Base-by-base conservation (phyloP, 768 basidiomycete species). In the Hysterangium stoloniferum region DNA sequence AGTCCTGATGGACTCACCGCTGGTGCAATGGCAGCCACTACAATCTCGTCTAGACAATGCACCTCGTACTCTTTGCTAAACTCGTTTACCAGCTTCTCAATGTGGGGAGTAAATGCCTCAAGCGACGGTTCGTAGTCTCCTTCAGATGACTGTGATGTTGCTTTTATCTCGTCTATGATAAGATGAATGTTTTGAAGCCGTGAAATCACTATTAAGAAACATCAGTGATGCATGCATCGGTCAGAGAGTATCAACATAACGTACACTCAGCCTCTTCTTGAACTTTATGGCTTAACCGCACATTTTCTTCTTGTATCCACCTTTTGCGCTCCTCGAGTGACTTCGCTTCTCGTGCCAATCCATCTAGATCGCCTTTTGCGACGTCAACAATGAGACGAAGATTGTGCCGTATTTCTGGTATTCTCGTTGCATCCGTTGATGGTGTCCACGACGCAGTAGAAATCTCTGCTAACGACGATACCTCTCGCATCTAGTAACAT, bases 401-500 rank as follows among this genome's bases (percentile, higher is more conserved):
- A 64, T 98, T 99, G 64, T 99, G 94, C 22, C 95, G 80, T n/a
- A 99, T 80, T 71, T 99, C 96, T 0, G 96, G 96, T 55, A 98
- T 82, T 48, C 89, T 84, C 42, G 82, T 89, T 5, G 84, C 76
- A 58, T 99, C 95, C 12, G 80, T 79, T 0, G 91, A 82, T 1
- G 91, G 90, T 8, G 86, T 83, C 92, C 93, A 96, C 2, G 79
- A 79, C 53, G 75, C 84, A 57, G 75, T 64, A 17, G 82, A 79
- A 28, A 93, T 68, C 35, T 91, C 84, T 11, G 91, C 80, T 42
- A 98, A 63, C 1, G 92, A 93, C 4, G 85, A 74, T 20, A 95
- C 82, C 69, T 97, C 91, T 28, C 85, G 76, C n/a, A 84, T 83
- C 87, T 94, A 58, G 3, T 48, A 45, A 52, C 9, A 38, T 24